Conservation (phyloP, 768 basidiomycete species). For the Multifurca ochricompacta region DNA sequence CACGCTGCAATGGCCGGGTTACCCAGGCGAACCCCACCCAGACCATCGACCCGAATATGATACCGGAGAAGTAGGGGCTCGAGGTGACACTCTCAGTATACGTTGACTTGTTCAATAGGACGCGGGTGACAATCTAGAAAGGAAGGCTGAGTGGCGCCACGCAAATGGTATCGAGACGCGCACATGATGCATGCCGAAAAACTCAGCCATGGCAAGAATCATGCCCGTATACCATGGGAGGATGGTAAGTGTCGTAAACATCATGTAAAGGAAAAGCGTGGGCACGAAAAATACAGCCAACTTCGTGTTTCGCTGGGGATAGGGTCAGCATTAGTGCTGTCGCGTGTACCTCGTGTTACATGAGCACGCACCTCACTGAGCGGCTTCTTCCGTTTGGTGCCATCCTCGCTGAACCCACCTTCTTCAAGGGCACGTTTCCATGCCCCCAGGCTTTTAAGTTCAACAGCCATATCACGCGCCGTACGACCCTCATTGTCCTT, state of each 20-base stretch:
- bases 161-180: slow-evolving; percentile 25
- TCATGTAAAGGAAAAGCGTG: slow-evolving; percentile 67
- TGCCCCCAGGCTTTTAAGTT: slow-evolving; percentile 84
- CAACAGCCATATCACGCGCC: slow-evolving; percentile 88
- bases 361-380: slow-evolving; percentile 54
- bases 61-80: slow-evolving; percentile 89
- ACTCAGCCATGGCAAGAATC: slow-evolving; percentile 74
- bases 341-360: not conserved
- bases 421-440: slow-evolving; percentile 88
- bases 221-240: slow-evolving; percentile 88
- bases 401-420: slow-evolving; percentile 74
- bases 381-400: slow-evolving; percentile 54
- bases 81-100: slow-evolving; percentile 78
- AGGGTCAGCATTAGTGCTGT: not conserved
- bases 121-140: slow-evolving; percentile 69
- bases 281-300: slow-evolving; percentile 74
- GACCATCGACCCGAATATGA: slow-evolving; percentile 76
- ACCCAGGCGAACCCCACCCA: slow-evolving; percentile 86
- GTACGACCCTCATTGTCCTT: slow-evolving; percentile 84
- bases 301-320: slow-evolving; percentile 68
- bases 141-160: slow-evolving; percentile 9
- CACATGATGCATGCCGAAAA: slow-evolving; percentile 93
- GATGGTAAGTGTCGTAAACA: slow-evolving; percentile 75
- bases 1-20: slow-evolving; percentile 66
- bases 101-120: slow-evolving; percentile 71